A percentile compares a stretch with the other conserved stretches of the same genome.
Evolutionary conservation across 1,139 yeast species (phyloP).

Genomic region (Pichia sp.): DNA sequence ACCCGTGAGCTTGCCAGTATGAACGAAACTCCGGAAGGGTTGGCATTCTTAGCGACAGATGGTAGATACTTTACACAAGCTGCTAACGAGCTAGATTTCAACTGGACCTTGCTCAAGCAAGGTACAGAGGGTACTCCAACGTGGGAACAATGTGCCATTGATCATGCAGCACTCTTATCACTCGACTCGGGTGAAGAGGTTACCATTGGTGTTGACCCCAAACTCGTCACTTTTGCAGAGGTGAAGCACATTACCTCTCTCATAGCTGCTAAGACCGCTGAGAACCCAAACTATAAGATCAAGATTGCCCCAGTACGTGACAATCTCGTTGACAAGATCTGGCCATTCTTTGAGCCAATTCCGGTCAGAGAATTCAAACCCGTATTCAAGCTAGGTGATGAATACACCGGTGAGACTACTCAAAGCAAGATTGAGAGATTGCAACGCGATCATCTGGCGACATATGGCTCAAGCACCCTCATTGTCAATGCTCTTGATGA

Average conservation of each 20-base stretch:
- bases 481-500: constrained; percentile 79
- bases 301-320: constrained; percentile 56
- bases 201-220: constrained; percentile 59
- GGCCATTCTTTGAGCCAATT: constrained; percentile 47
- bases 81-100: constrained; percentile 73
- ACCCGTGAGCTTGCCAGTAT: constrained; percentile 61
- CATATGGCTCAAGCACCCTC: constrained; percentile 32
- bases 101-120: constrained; percentile 76
- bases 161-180: constrained; percentile 53
- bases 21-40: constrained; percentile 53
- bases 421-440: constrained; percentile 39
- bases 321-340: constrained; percentile 71
- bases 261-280: constrained; percentile 25
- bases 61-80: constrained; percentile 96
- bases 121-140: constrained; percentile 67
- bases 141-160: constrained; percentile 84
- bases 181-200: constrained; percentile 31
- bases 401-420: constrained; percentile 37
- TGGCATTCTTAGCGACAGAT: constrained; percentile 84
- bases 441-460: constrained; percentile 34
- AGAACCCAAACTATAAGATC: constrained; percentile 37
- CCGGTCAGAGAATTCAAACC: constrained; percentile 42
- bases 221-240: constrained; percentile 49
- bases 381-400: constrained; percentile 37
- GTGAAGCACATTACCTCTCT: constrained; percentile 31